Evolutionary conservation across 192 early-diverging fungal species (phyloP).

Genomic region (Podila epigama): DNA sequence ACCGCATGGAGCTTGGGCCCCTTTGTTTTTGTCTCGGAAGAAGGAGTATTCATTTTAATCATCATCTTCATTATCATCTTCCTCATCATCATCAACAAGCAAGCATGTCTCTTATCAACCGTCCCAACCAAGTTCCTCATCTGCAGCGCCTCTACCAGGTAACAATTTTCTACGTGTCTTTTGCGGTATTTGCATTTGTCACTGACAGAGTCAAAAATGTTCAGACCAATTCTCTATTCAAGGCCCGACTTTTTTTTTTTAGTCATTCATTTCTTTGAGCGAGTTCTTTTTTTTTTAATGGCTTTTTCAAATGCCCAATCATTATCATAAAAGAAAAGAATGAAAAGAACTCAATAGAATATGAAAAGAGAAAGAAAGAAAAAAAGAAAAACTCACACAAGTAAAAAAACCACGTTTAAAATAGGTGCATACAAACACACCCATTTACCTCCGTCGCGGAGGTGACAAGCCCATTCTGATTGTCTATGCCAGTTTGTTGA

Average conservation of each 20-base stretch:
- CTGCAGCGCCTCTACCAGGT: constrained; percentile 8
- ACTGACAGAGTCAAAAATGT: neutral
- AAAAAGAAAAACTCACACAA: too few species aligned
- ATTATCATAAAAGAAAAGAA: too few species aligned
- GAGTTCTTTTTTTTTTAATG: too few species aligned
- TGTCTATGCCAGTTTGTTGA: neutral
- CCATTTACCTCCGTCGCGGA: neutral
- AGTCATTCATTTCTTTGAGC: too few species aligned
- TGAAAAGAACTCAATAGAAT: too few species aligned
- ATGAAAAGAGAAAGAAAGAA: too few species aligned
- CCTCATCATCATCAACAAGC: neutral
- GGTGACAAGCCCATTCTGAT: neutral
- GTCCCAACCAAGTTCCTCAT: neutral
- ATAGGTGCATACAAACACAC: neutral
- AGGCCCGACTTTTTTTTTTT: too few species aligned
- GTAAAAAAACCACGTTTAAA: neutral
- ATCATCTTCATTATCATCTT: neutral
- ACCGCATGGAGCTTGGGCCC: neutral
- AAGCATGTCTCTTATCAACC: neutral
- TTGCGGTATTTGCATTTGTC: neutral
- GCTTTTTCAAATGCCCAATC: too few species aligned
- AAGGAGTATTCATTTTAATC: neutral
- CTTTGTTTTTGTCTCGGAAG: neutral
- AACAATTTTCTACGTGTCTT: neutral
- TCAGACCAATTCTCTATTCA: too few species aligned